Evolutionary conservation across 2,329 filamentous ascomycete genomes (phyloP).

Genomic region (Clonostachys byssicola): DNA sequence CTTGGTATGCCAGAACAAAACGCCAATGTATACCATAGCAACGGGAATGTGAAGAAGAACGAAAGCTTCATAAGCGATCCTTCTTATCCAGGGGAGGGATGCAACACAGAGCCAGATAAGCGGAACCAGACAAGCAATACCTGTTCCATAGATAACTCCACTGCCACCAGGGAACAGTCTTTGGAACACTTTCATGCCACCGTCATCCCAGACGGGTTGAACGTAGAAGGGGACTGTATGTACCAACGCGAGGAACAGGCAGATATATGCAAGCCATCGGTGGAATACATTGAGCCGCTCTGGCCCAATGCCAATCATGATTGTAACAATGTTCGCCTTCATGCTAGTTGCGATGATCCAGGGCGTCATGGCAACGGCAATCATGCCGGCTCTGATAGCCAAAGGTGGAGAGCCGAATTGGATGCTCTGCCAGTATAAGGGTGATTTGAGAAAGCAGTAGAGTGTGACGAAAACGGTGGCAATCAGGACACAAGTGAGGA

Average conservation of each 20-base stretch:
- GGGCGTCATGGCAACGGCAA: conserved; percentile 84
- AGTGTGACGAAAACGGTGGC: conserved; percentile 70
- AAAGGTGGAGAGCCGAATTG: conserved; percentile 82
- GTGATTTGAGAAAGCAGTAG: conserved; percentile 83
- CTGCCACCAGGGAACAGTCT: conserved; percentile 61
- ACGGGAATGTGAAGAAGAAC: conserved; percentile 78
- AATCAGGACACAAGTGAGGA: conserved; percentile 62
- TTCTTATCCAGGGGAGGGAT: conserved; percentile 74
- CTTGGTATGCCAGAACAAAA: conserved; percentile 94
- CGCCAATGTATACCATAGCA: conserved; percentile 72
- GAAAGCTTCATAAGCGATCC: conserved; percentile 81
- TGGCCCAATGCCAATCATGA: conserved; percentile 86
- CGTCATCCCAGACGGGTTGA: conserved; percentile 80
- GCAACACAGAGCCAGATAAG: conserved; percentile 79
- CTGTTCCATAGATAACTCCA: conserved; percentile 79
- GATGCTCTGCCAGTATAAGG: conserved; percentile 86
- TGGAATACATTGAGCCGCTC: conserved; percentile 91
- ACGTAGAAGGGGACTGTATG: conserved; percentile 89
- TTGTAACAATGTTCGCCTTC: conserved; percentile 82
- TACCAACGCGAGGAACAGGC: conserved; percentile 74
- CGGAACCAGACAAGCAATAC: conserved; percentile 76
- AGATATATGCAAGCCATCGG: conserved; percentile 86
- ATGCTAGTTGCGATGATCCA: conserved; percentile 90
- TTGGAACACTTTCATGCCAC: conserved; percentile 66
- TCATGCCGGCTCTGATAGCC: conserved; percentile 85